Evolutionary conservation across 2,329 filamentous ascomycete species (phyloP).

Genomic region (Pseudodiploospora longispora): DNA sequence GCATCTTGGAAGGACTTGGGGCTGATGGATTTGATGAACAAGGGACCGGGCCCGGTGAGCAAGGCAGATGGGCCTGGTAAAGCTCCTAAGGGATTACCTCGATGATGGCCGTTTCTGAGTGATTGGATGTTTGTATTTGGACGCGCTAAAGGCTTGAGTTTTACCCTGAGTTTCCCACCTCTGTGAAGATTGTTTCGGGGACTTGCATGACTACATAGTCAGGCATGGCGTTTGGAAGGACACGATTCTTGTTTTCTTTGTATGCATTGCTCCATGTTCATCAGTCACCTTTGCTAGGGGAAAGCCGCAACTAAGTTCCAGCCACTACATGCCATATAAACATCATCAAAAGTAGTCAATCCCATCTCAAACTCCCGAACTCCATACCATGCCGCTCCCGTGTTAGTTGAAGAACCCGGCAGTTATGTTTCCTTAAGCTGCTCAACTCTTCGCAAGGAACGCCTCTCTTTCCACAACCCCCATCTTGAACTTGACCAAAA

Average conservation of each 20-base stretch:
- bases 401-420: background rate
- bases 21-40: conserved; percentile 60
- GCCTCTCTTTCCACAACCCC: conserved; percentile 89
- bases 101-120: conserved; percentile 9
- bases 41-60: conserved; percentile 37
- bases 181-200: too few species aligned
- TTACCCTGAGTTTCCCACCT: too few species aligned
- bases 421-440: background rate
- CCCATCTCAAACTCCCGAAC: conserved; percentile 12
- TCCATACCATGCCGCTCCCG: conserved; percentile 7
- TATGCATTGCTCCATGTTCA: too few species aligned
- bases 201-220: too few species aligned
- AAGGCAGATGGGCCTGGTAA: conserved; percentile 5
- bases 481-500: conserved; percentile 85
- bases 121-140: background rate
- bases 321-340: too few species aligned
- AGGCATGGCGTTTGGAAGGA: too few species aligned
- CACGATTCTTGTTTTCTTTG: too few species aligned
- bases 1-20: conserved; percentile 74
- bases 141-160: too few species aligned
- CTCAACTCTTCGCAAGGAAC: conserved; percentile 55
- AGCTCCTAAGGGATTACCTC: conserved; percentile 13
- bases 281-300: too few species aligned
- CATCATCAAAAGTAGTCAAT: too few species aligned
- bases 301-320: too few species aligned